phyloP scores from a whole-genome alignment of 176 grass and related monocot genomes.

The Saccharum officinarum region DNA sequence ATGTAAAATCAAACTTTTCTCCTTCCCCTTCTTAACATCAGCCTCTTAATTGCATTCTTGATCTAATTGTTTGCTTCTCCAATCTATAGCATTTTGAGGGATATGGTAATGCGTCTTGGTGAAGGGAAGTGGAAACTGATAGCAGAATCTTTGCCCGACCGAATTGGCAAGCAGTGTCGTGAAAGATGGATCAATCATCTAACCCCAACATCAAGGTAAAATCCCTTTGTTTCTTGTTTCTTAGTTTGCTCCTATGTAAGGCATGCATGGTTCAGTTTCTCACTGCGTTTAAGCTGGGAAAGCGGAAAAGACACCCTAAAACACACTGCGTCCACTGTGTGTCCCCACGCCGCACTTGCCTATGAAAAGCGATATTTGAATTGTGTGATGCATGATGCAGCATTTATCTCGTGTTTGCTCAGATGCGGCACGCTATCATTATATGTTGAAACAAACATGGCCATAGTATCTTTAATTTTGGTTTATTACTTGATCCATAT shows the following conservation, averaged over 20 bases:
- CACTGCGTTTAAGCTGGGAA: neutral
- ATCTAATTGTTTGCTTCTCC: neutral
- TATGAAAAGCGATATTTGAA: neutral
- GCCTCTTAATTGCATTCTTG: neutral
- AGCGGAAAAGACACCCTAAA: neutral
- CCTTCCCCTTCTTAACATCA: neutral
- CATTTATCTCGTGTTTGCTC: neutral
- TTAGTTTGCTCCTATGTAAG: neutral
- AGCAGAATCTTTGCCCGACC: slow-evolving; percentile 52
- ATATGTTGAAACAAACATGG: neutral
- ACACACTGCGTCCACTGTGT: neutral
- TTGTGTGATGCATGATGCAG: neutral
- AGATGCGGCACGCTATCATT: neutral
- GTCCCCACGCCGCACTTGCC: neutral
- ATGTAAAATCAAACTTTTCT: neutral
- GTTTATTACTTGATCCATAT: neutral
- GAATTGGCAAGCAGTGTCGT: slow-evolving; percentile 82
- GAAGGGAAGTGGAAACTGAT: slow-evolving; percentile 66
- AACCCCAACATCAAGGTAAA: slow-evolving; percentile 66
- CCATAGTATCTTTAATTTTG: neutral
- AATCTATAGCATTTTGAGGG: slow-evolving; percentile 41
- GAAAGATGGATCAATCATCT: slow-evolving; percentile 90
- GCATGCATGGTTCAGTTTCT: neutral
- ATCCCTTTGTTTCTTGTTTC: neutral
- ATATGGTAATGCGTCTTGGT: slow-evolving; percentile 53